These are phyloP conservation scores for Protomyces macrosporus DNA, from an alignment of 1,139 yeast species.

Conservation along the genomic window DNA sequence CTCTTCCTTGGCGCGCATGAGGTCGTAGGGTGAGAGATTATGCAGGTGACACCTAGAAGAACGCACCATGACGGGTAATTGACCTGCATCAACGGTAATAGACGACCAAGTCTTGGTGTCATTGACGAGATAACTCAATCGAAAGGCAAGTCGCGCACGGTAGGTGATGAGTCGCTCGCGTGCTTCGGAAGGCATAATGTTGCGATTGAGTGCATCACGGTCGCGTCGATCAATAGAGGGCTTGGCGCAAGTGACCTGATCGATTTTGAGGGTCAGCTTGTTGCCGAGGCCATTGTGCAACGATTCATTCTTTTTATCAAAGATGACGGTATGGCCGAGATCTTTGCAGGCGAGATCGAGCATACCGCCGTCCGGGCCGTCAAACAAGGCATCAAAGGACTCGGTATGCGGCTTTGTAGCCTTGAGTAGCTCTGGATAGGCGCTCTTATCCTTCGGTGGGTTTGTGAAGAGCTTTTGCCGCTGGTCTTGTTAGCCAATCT, in stretches of 20 bases:
- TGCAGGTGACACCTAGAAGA: conserved; percentile 88
- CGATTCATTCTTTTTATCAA: conserved; percentile 65
- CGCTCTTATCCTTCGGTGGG: conserved; percentile 82
- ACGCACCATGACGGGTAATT: conserved; percentile 82
- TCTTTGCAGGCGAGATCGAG: conserved; percentile 81
- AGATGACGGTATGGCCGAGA: conserved; percentile 77
- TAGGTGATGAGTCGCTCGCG: conserved; percentile 83
- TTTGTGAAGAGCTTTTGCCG: conserved; percentile 77
- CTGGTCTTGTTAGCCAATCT: conserved; percentile 54
- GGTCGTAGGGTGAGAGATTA: conserved; percentile 70
- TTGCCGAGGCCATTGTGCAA: conserved; percentile 59
- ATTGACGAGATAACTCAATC: conserved; percentile 78
- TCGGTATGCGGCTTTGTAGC: conserved; percentile 95
- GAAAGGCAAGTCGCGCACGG: conserved; percentile 67
- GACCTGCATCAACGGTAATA: conserved; percentile 88
- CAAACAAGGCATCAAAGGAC: conserved; percentile 85
- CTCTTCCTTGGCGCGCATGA: conserved; percentile 78
- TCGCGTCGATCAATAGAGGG: conserved; percentile 73
- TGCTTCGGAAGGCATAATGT: conserved; percentile 64
- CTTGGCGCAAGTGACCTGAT: conserved; percentile 76
- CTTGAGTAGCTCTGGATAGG: conserved; percentile 73
- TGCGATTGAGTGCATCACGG: conserved; percentile 71
- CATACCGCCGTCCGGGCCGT: conserved; percentile 65
- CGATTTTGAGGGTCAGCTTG: conserved; percentile 61
- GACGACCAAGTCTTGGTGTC: conserved; percentile 68